phyloP scores from a whole-genome alignment of 768 basidiomycete species.

The Tylopilus vinaceipallidus region DNA sequence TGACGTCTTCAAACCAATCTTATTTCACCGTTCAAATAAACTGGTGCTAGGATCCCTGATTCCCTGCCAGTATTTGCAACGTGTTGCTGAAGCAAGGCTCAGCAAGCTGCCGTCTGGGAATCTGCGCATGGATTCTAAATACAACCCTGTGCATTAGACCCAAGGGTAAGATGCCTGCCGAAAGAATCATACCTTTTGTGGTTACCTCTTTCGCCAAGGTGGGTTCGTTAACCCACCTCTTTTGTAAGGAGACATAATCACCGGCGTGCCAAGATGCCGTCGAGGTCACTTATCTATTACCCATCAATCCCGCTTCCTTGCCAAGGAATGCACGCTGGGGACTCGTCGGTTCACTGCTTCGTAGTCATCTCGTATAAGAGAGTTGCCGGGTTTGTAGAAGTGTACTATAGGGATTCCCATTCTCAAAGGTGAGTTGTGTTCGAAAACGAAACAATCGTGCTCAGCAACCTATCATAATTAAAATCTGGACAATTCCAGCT shows the following conservation, averaged over 20 bases:
- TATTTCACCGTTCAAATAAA: neutral
- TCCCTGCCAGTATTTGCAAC: slow-evolving; percentile 4
- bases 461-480: neutral
- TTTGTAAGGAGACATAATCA: neutral
- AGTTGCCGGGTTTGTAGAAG: neutral
- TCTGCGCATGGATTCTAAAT: neutral
- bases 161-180: neutral
- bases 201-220: neutral
- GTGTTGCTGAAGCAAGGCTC: slow-evolving; percentile 1
- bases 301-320: slow-evolving; percentile 10
- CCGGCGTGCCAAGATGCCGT: neutral
- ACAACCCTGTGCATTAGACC: neutral
- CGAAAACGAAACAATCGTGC: neutral
- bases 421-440: slow-evolving; percentile 11
- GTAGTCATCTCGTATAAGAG: slow-evolving; percentile 13
- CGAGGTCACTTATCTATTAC: neutral
- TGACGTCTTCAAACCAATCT: no score
- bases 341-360: slow-evolving; percentile 6
- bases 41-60: neutral
- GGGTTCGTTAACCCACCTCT: neutral
- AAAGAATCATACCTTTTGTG: neutral
- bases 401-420: neutral
- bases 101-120: neutral
- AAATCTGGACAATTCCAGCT: slow-evolving; percentile 12
- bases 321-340: neutral